Conservation (phyloP, 257 asterid genomes). For the Lavandula angustifolia region DNA sequence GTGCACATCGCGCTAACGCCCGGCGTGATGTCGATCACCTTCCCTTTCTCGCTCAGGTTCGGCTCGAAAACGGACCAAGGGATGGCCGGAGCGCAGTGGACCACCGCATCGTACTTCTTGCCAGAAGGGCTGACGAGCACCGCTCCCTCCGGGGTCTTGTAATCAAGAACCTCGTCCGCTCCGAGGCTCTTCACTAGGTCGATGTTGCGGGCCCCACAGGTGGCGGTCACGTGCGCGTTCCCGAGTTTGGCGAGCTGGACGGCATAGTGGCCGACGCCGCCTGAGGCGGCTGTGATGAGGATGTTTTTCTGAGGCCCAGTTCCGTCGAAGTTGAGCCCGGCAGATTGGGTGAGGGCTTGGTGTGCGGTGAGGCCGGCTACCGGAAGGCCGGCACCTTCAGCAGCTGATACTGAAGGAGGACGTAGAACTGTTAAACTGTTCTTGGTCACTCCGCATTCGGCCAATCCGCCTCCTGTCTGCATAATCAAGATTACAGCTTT, state of each 20-base stretch:
- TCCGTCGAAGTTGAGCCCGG: slow-evolving; percentile 52
- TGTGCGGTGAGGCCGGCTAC: slow-evolving; percentile 66
- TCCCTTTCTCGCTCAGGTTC: slow-evolving; percentile 47
- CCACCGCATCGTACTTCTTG: slow-evolving; percentile 54
- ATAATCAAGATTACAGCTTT: neutral
- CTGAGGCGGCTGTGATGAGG: slow-evolving; percentile 70
- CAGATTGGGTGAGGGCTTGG: slow-evolving; percentile 59
- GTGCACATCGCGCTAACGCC: slow-evolving; percentile 54
- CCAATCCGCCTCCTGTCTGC: slow-evolving; percentile 61
- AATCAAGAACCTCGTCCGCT: slow-evolving; percentile 74
- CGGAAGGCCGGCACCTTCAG: slow-evolving; percentile 64
- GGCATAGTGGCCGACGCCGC: slow-evolving; percentile 75
- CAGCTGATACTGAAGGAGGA: slow-evolving; percentile 63
- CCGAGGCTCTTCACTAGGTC: slow-evolving; percentile 63
- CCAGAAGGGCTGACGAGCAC: slow-evolving; percentile 71
- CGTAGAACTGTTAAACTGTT: slow-evolving; percentile 49
- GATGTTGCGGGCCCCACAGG: slow-evolving; percentile 69
- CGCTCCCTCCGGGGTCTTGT: slow-evolving; percentile 63
- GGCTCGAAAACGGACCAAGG: slow-evolving; percentile 68
- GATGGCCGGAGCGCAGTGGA: slow-evolving; percentile 53
- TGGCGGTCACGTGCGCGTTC: slow-evolving; percentile 62
- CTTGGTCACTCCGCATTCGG: slow-evolving; percentile 56
- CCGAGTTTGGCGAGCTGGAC: slow-evolving; percentile 77
- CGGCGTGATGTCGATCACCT: slow-evolving; percentile 64
- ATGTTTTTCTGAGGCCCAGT: slow-evolving; percentile 58